A percentile compares a stretch with the other conserved stretches of the same genome.
Evolutionary conservation across 805 yeast genomes (phyloP).

Genomic region (Kodamaea kakaduensis): DNA sequence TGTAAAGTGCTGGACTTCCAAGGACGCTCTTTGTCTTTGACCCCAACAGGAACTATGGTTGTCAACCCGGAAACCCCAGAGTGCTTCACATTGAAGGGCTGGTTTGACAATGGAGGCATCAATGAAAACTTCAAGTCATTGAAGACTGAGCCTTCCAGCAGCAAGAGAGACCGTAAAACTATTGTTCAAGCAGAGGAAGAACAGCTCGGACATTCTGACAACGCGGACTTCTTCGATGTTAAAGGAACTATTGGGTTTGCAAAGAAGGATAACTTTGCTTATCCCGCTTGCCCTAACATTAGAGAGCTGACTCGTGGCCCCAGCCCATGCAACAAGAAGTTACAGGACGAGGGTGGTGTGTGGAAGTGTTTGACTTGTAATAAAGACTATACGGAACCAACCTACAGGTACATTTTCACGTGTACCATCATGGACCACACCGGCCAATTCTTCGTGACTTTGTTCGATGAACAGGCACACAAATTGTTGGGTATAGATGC

Average conservation of each 20-base stretch:
- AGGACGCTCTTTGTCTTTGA: slow-evolving; percentile 78
- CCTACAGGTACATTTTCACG: slow-evolving; percentile 76
- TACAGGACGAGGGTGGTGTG: slow-evolving; percentile 61
- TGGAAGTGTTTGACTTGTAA: slow-evolving; percentile 97
- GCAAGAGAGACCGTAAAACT: slow-evolving; percentile 55
- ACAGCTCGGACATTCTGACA: slow-evolving; percentile 69
- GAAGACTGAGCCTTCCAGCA: slow-evolving; percentile 46
- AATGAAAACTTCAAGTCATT: slow-evolving; percentile 57
- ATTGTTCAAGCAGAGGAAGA: slow-evolving; percentile 63
- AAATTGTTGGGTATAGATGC: slow-evolving; percentile 62
- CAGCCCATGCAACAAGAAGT: slow-evolving; percentile 70
- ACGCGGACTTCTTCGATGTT: slow-evolving; percentile 71
- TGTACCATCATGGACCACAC: slow-evolving; percentile 73
- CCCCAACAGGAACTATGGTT: slow-evolving; percentile 70
- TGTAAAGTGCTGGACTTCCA: slow-evolving; percentile 84
- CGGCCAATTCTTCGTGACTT: slow-evolving; percentile 80
- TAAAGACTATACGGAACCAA: slow-evolving; percentile 60
- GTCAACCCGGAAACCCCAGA: slow-evolving; percentile 87
- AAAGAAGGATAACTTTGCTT: slow-evolving; percentile 72
- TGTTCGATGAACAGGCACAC: slow-evolving; percentile 82
- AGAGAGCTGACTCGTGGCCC: slow-evolving; percentile 14
- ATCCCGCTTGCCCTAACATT: slow-evolving; percentile 76
- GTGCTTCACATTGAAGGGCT: slow-evolving; percentile 84
- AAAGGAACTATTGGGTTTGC: slow-evolving; percentile 73
- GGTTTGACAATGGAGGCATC: slow-evolving; percentile 85